Base-by-base conservation (phyloP, 139 green algal genomes). In the Yamagishiella unicocca region DNA sequence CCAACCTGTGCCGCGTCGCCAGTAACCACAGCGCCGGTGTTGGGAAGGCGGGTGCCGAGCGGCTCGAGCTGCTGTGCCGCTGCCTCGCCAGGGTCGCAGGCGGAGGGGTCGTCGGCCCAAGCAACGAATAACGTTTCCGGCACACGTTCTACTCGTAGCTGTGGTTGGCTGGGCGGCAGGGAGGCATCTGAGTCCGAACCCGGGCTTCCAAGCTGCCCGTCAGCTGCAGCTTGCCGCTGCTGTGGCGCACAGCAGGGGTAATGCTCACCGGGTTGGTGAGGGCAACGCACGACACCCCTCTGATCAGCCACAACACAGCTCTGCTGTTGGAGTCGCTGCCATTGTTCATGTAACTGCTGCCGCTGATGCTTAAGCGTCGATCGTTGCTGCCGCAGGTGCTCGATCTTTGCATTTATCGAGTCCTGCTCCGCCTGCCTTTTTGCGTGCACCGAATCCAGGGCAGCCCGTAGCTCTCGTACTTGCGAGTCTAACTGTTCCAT, bases 151-250 rank as follows among this genome's bases (percentile, higher is more conserved):
- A 73, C 76, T 24, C 53, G 37, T 1, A 33, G 29, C 24, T 31
- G 74, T 17, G 77, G 77, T 29, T 73, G 77, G 58, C 77, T 84
- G 29, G 77, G 77, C 38, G 77, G 77, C 37, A 84, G 58, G 38
- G 77, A 84, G 10, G 62, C 77, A 29, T 73, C 55, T 25, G 55
- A 84, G 58, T 84, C 77, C 9, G 70, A 21, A 4, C n/a, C n/a
- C n/a, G 29, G 64, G 29, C n/a, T 58, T 12, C 14, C 17, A 25
- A 17, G 14, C 12, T 58, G 14, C 17, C 50, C 50, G 50, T n/a
- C n/a, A n/a, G 50, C 50, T 58, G 14, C 50, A 58, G 50, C 14
- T 58, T 12, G 12, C 14, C 50, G n/a, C 29, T 42, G 64, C 64
- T 43, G 64, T 24, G 8, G 50, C 50, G 12, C 14, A n/a, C n/a